Evolutionary conservation across 1,139 yeast species (phyloP), one percentile per base, ranked within the genome.

Genomic region (Saccharomyces pastorianus): DNA sequence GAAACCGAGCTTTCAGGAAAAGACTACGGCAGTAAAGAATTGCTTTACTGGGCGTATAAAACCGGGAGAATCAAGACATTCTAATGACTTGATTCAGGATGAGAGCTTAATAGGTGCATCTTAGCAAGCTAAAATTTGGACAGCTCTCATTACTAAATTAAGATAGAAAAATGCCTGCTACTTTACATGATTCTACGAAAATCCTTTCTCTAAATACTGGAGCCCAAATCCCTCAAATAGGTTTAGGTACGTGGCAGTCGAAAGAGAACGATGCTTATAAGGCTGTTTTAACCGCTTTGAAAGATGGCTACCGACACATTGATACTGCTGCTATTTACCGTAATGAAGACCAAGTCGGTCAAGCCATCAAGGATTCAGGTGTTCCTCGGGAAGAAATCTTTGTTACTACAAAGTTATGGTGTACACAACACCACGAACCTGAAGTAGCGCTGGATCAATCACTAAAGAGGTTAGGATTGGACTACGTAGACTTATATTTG

Each of bases 221-320:
- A 25, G 73, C 72, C 55, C 64, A 68, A 46, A 84, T 87, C 61
- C 95, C 95, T 27, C 82, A 78, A 28, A 69, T 87, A 56, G 95
- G 90, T 1, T 76, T 86, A 48, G 95, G 95, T 46, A 87, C 95
- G n/a, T 87, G 90, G 89, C 78, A 79, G 68, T 78, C 89, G 17
- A 71, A 79, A 23, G 76, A 78, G 47, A 82, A 79, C 53, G 88
- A 82, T 56, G 83, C 79, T n/a, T 80, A 81, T 65, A 71, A 76
- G 26, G 80, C 93, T 20, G 86, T 82, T 31, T 71, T 79, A 56
- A 69, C 76, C 44, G 96, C 95, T 1, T 71, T 88, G 59, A 75
- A 80, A 62, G 73, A 77, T 31, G 95, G 95, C 17, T 86, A 86
- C 71, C 78, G 83, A 61, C 96, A 87, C 72, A 84, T 88, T 58